Percentiles rank a stretch among this genome's conserved stretches.
Conservation (phyloP, 176 grass and related monocot species). For the Oryza coarctata region DNA sequence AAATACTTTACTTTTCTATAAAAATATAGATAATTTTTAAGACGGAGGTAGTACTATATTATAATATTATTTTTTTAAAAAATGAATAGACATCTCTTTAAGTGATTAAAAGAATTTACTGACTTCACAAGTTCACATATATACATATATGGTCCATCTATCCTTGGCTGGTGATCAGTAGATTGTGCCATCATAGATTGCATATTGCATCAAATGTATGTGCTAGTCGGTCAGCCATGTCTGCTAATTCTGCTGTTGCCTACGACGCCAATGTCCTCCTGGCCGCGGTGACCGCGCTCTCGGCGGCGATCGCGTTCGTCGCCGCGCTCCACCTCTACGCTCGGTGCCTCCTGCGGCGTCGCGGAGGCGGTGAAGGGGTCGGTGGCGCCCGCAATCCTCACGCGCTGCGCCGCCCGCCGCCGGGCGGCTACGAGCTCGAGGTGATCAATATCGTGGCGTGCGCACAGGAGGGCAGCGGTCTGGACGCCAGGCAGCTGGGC, state of each 20-base stretch:
- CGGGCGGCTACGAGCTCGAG: conserved; percentile 15
- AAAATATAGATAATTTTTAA: too few relatives aligned
- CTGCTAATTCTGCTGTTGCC: not conserved
- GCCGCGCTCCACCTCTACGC: conserved; percentile 51
- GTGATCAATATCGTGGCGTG: not conserved
- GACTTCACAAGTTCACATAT: too few relatives aligned
- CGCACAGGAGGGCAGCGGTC: conserved; percentile 1
- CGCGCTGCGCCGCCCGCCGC: not conserved
- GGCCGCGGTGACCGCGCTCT: conserved; percentile 47
- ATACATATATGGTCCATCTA: not conserved
- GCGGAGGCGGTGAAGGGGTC: not conserved
- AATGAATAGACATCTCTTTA: too few relatives aligned
- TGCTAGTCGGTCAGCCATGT: not conserved
- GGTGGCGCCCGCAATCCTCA: not conserved
- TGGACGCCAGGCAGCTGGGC: conserved; percentile 43
- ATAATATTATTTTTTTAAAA: too few relatives aligned
- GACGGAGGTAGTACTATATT: too few relatives aligned
- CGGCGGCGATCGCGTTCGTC: conserved; percentile 44
- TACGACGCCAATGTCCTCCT: conserved; percentile 35
- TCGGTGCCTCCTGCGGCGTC: conserved; percentile 36
- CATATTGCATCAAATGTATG: not conserved
- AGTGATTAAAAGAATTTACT: too few relatives aligned
- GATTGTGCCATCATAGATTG: not conserved
- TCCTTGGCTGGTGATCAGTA: not conserved
- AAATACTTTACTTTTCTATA: too few relatives aligned